Percentiles rank a stretch among this genome's conserved stretches.
phyloP scores from a whole-genome alignment of 345 rosid genomes.

The Streptanthus diversifolius region DNA sequence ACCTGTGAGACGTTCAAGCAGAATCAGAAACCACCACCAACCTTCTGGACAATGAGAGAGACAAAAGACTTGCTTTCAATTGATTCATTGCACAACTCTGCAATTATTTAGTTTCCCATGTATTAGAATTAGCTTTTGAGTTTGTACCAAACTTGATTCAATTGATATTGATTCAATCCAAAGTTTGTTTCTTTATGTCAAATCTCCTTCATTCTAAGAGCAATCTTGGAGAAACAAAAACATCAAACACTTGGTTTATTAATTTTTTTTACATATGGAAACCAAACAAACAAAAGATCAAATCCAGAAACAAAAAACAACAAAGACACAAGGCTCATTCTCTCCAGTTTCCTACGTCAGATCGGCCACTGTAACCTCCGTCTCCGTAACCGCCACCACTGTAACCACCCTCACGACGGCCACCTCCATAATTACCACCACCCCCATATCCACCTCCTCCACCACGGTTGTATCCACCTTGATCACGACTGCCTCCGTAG shows the following conservation, averaged over 20 bases:
- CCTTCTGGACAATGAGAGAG: slow-evolving; percentile 42
- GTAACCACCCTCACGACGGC: slow-evolving; percentile 40
- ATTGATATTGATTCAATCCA: too few relatives aligned
- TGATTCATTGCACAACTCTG: slow-evolving; percentile 28
- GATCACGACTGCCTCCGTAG: slow-evolving; percentile 40
- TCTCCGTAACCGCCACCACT: slow-evolving; percentile 41
- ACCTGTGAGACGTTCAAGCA: slow-evolving; percentile 86
- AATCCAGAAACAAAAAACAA: background rate
- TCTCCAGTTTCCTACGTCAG: slow-evolving; percentile 59
- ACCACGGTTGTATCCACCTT: slow-evolving; percentile 36
- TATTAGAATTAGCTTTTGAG: background rate
- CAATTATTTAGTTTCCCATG: slow-evolving; percentile 19
- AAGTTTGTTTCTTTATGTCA: background rate
- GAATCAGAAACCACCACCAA: slow-evolving; percentile 53
- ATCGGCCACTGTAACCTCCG: slow-evolving; percentile 48
- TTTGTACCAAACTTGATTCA: slow-evolving; percentile 5
- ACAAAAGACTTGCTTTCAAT: background rate
- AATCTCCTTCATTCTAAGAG: background rate
- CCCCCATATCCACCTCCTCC: slow-evolving; percentile 39
- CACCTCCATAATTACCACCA: slow-evolving; percentile 26
- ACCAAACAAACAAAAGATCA: background rate
- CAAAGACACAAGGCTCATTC: slow-evolving; percentile 16
- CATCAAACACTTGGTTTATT: background rate
- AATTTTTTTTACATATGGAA: background rate
- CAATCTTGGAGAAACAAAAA: background rate